Evolutionary conservation across 257 asterid genomes (phyloP).

Genomic region (Nicotiana undulata): DNA sequence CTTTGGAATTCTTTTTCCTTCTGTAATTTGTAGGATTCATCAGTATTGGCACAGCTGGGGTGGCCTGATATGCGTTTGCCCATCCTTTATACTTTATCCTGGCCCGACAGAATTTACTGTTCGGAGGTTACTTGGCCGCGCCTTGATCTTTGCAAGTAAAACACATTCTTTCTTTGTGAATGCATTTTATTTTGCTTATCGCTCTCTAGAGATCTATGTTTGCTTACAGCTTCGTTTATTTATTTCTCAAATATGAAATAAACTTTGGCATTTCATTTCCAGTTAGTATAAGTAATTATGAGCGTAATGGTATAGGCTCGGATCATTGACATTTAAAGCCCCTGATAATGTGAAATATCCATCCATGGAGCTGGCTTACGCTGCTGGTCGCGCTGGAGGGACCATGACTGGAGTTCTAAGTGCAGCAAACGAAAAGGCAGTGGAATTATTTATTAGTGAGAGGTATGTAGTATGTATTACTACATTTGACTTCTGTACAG

Average conservation of each 20-base stretch:
- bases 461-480: slow-evolving; percentile 39
- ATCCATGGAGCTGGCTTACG: slow-evolving; percentile 90
- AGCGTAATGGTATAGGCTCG: slow-evolving; percentile 49
- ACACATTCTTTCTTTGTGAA: not conserved
- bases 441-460: slow-evolving; percentile 77
- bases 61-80: slow-evolving; percentile 99
- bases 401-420: slow-evolving; percentile 99
- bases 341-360: slow-evolving; percentile 97
- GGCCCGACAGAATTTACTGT: slow-evolving; percentile 89
- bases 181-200: not conserved
- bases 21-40: slow-evolving; percentile 60
- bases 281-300: not conserved
- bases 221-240: not conserved
- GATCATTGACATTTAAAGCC: slow-evolving; percentile 67
- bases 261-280: not conserved
- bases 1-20: not conserved
- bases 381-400: slow-evolving; percentile 99
- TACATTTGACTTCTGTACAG: not conserved
- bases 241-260: not conserved
- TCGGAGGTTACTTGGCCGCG: slow-evolving; percentile 98
- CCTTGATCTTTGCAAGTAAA: slow-evolving; percentile 97
- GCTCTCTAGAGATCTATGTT: not conserved
- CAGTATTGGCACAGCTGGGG: slow-evolving; percentile 86
- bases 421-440: slow-evolving; percentile 99
- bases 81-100: slow-evolving; percentile 85